Base-by-base conservation (phyloP, 352 stramenopile genomes). In the Pythium aquatile region DNA sequence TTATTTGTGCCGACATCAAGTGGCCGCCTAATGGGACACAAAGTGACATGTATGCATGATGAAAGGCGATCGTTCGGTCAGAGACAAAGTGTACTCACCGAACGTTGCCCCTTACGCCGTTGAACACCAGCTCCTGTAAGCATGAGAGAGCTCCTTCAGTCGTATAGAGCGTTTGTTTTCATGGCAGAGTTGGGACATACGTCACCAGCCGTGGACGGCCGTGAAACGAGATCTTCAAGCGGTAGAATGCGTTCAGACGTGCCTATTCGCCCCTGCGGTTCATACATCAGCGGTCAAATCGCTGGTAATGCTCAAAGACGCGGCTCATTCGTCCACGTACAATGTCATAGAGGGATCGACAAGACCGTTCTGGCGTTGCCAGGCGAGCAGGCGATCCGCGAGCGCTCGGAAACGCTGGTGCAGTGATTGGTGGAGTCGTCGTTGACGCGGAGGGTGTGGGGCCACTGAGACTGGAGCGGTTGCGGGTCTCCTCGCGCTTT, bases 91-190 rank as follows among this genome's bases (percentile, higher is more conserved):
- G 13, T 5, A 51, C 58, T 65, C 62, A 90, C 81, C 78, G 80
- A 37, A 87, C 78, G 58, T 84, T 83, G 29, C 78, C 81, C 48
- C 75, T 64, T 8, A 84, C 56, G 16, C 70, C 69, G 4, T 51
- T 57, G 59, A 76, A 71, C 37, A 64, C 57, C 2, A 70, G 47
- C 16, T 69, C 75, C 46, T 84, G 71, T 47, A 8, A 8, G 42
- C 14, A 37, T 20, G 40, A 5, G 40, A 8, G 16, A 47, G 40
- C n/a, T 16, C n/a, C 17, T 48, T 47, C 59, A 44, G 37, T 44
- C 37, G 13, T 17, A 14, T 44, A 44, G 37, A 9, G 6, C 13
- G 37, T 3, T 14, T 44, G 5, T 14, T 44, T 24, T 24, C 20
- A 24, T 24, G 20, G 20, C 20, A 44, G 37, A 9, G 37, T 44